A percentile compares a stretch with the other conserved stretches of the same genome.
phyloP scores from a whole-genome alignment of 768 basidiomycete genomes.

The Psilocybe sp. region DNA sequence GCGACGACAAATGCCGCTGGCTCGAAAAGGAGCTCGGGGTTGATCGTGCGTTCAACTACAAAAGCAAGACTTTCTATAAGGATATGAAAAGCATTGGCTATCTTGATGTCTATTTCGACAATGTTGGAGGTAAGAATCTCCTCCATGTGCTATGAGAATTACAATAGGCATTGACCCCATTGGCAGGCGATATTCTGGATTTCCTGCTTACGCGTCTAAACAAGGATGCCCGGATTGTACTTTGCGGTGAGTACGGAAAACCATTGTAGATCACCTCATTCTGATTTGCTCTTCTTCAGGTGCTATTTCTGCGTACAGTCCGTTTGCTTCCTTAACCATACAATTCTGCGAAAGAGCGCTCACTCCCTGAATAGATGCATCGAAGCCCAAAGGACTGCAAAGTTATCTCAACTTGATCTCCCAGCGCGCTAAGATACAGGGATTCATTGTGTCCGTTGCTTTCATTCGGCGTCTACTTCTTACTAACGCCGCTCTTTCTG shows the following conservation, averaged over 20 bases:
- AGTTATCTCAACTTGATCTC: constrained; percentile 69
- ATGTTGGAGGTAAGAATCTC: constrained; percentile 53
- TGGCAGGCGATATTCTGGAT: constrained; percentile 72
- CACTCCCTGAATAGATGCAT: constrained; percentile 37
- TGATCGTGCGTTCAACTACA: constrained; percentile 86
- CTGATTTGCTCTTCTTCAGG: constrained; percentile 35
- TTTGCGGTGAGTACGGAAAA: constrained; percentile 62
- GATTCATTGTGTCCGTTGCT: constrained; percentile 71
- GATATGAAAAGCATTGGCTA: constrained; percentile 80
- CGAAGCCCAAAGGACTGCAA: constrained; percentile 62
- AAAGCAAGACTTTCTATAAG: constrained; percentile 62
- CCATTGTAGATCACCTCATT: not conserved
- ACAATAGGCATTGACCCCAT: not conserved
- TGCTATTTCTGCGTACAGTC: constrained; percentile 84
- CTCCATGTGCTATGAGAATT: not conserved
- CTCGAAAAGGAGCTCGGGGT: constrained; percentile 83
- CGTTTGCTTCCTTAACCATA: constrained; percentile 16
- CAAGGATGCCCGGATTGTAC: constrained; percentile 68
- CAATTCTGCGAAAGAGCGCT: not conserved
- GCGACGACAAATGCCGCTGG: constrained; percentile 80
- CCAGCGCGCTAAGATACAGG: constrained; percentile 77
- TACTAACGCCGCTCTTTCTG: not conserved
- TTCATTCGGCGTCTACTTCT: not conserved
- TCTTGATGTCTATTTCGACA: constrained; percentile 85
- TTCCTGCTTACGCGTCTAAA: constrained; percentile 74